Percentiles rank a stretch among this genome's conserved stretches.
Evolutionary conservation across 148 eudicot species (phyloP).

Genomic region (Persicaria tinctoria): DNA sequence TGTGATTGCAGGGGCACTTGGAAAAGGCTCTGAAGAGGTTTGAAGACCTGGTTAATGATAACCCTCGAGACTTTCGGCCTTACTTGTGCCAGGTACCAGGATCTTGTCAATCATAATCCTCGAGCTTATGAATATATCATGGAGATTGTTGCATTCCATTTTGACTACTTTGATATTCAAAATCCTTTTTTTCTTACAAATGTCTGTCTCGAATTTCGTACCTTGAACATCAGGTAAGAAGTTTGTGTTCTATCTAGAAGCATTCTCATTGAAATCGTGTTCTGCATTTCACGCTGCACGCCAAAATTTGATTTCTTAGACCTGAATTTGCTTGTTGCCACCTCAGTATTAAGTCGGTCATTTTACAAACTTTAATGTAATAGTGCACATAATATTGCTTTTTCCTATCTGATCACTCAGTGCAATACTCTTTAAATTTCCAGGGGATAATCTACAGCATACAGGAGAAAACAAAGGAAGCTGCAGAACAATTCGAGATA

Average conservation of each 20-base stretch:
- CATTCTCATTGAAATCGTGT: no score
- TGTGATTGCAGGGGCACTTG: constrained; percentile 62
- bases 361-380: neutral
- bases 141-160: neutral
- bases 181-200: neutral
- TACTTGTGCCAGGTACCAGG: constrained; percentile 77
- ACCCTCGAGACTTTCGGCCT: constrained; percentile 94
- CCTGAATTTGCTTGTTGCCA: no score
- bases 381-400: neutral
- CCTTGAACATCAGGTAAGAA: neutral
- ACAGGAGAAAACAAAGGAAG: constrained; percentile 74
- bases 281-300: no score
- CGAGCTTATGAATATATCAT: neutral
- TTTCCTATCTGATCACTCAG: neutral
- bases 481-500: constrained; percentile 66
- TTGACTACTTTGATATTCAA: neutral
- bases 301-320: no score
- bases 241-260: neutral
- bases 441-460: constrained; percentile 92
- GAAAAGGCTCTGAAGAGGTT: constrained; percentile 65
- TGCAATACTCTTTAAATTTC: neutral
- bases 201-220: neutral
- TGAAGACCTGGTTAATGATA: constrained; percentile 52
- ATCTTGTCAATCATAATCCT: neutral
- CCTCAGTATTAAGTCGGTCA: neutral